phyloP scores from a whole-genome alignment of 2,329 filamentous ascomycete genomes.

The Pestalotiopsis sp. region DNA sequence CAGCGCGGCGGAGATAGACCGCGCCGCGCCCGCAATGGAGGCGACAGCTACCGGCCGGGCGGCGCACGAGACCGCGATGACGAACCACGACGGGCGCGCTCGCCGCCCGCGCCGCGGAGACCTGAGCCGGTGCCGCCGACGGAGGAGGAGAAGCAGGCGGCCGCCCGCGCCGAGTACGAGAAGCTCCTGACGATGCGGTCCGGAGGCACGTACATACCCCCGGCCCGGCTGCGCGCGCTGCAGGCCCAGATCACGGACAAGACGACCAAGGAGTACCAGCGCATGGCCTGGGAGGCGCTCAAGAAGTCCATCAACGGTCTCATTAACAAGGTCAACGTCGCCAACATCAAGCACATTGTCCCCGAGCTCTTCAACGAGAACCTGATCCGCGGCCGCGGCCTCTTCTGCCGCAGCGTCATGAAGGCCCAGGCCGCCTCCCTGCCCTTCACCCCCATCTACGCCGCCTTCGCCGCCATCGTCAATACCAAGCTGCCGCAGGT shows the following conservation, averaged over 20 bases:
- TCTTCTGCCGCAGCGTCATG: slow-evolving; percentile 97
- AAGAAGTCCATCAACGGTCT: slow-evolving; percentile 99
- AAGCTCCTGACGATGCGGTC: slow-evolving; percentile 91
- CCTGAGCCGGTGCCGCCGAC: slow-evolving; percentile 43
- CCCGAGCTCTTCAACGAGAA: slow-evolving; percentile 97
- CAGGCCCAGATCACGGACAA: slow-evolving; percentile 98
- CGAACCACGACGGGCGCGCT: slow-evolving; percentile 15
- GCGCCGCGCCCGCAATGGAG: slow-evolving; percentile 42
- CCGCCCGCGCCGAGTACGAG: slow-evolving; percentile 90
- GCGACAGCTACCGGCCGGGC: slow-evolving; percentile 53
- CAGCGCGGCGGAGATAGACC: slow-evolving; percentile 28
- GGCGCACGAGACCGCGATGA: slow-evolving; percentile 16
- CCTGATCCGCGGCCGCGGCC: slow-evolving; percentile 82
- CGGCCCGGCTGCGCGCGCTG: slow-evolving; percentile 84
- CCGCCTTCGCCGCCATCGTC: slow-evolving; percentile 92
- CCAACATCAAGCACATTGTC: slow-evolving; percentile 97
- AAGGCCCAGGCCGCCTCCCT: slow-evolving; percentile 96
- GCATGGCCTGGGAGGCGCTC: slow-evolving; percentile 97
- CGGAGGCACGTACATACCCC: slow-evolving; percentile 95
- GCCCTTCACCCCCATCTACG: slow-evolving; percentile 95
- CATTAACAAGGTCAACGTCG: slow-evolving; percentile 98
- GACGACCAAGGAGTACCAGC: slow-evolving; percentile 93
- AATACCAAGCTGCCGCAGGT: slow-evolving; percentile 97
- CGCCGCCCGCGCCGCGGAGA: slow-evolving; percentile 17
- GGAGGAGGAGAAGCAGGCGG: slow-evolving; percentile 84